phyloP scores from a whole-genome alignment of 192 early-diverging fungal species.

The Rhizophagus clarus region DNA sequence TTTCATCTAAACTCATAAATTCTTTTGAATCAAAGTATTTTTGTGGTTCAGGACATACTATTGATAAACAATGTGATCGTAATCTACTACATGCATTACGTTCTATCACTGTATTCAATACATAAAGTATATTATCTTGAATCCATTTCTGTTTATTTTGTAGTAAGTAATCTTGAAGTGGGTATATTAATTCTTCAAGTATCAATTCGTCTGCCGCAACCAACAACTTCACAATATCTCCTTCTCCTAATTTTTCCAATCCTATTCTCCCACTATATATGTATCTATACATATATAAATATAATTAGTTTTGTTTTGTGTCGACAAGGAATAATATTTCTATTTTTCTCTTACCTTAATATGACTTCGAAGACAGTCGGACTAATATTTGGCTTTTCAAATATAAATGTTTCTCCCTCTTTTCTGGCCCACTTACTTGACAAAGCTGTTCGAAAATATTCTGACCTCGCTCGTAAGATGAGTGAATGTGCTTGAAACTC shows the following conservation, averaged over 20 bases:
- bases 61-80: conserved; percentile 27
- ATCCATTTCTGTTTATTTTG: conserved; percentile 22
- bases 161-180: conserved; percentile 7
- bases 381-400: conserved; percentile 29
- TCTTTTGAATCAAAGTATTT: conserved; percentile 30
- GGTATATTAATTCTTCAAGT: conserved; percentile 20
- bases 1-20: conserved; percentile 27
- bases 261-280: conserved; percentile 21
- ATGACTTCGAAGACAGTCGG: conserved; percentile 20
- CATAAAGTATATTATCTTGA: conserved; percentile 24
- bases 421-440: conserved; percentile 26
- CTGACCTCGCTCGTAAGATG: conserved; percentile 13
- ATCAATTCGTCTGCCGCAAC: conserved; percentile 29
- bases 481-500: conserved; percentile 21
- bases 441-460: conserved; percentile 30
- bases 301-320: neutral
- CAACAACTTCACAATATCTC: conserved; percentile 19
- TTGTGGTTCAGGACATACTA: conserved; percentile 24
- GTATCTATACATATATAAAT: conserved; percentile 19
- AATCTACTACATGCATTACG: conserved; percentile 18
- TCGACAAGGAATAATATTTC: no score
- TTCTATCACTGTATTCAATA: conserved; percentile 21
- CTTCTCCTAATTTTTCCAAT: conserved; percentile 9
- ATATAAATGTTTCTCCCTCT: conserved; percentile 10
- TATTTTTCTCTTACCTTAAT: conserved; percentile 13